Conservation (phyloP, 257 asterid genomes). For the Plantago major region DNA sequence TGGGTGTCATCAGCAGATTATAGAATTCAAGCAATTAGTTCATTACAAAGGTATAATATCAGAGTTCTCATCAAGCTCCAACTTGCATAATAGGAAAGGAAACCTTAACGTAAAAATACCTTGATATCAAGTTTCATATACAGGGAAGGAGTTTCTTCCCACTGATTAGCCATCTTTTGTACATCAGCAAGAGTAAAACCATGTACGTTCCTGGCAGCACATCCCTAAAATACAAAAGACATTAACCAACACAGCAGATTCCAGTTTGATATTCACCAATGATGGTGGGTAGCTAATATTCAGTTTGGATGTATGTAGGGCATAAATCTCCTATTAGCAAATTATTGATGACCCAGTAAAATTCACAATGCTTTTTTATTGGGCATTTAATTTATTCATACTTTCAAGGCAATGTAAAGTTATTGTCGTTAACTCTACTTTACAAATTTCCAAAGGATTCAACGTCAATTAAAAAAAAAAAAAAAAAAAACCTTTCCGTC, state of each 20-base stretch:
- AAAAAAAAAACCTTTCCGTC: no score
- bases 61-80: conserved; percentile 3
- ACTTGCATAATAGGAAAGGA: conserved; percentile 11
- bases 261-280: not conserved
- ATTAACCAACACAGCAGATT: not conserved
- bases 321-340: conserved; percentile 5
- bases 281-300: not conserved
- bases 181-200: conserved; percentile 69
- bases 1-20: conserved; percentile 28
- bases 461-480: no score
- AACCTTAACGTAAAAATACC: conserved; percentile 37
- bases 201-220: conserved; percentile 98
- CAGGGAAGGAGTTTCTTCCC: conserved; percentile 91
- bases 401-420: no score
- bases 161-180: conserved; percentile 71
- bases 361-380: no score
- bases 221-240: conserved; percentile 58
- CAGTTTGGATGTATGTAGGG: not conserved
- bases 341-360: no score
- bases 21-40: conserved; percentile 21
- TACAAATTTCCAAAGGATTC: no score
- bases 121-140: conserved; percentile 78
- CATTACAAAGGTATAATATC: conserved; percentile 15
- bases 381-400: no score
- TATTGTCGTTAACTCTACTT: no score